Percentiles rank a stretch among this genome's conserved stretches.
phyloP scores from a whole-genome alignment of 2,329 filamentous ascomycete species.

The Zasmidium cellare region DNA sequence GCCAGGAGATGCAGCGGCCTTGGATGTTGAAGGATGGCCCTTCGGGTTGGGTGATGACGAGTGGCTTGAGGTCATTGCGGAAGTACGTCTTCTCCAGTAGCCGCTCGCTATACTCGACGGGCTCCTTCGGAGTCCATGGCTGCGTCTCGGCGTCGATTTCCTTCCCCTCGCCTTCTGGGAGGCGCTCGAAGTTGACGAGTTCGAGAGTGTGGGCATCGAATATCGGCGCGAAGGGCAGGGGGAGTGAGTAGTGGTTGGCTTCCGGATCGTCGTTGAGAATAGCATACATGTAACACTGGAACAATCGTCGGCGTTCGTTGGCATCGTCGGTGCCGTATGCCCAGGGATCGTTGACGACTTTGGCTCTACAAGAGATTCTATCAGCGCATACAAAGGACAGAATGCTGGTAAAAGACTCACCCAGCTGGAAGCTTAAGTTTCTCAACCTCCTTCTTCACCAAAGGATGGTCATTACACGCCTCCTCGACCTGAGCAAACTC shows the following conservation, averaged over 20 bases:
- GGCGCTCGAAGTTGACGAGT: conserved; percentile 32
- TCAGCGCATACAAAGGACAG: too few relatives aligned
- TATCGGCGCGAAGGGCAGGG: conserved; percentile 32
- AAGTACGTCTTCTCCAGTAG: too few relatives aligned
- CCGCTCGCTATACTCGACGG: conserved; percentile 42
- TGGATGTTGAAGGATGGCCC: conserved; percentile 64
- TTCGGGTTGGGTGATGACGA: conserved; percentile 71
- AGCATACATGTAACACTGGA: conserved; percentile 32
- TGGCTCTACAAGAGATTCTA: too few relatives aligned
- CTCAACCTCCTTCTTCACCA: too few relatives aligned
- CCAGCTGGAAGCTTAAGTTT: too few relatives aligned
- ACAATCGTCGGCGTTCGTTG: conserved; percentile 31
- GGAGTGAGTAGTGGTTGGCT: conserved; percentile 35
- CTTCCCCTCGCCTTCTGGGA: conserved; percentile 32
- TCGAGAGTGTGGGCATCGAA: conserved; percentile 29
- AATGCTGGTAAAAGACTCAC: too few relatives aligned
- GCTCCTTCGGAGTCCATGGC: conserved; percentile 39
- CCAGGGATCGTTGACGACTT: conserved; percentile 35
- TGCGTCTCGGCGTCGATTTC: conserved; percentile 48
- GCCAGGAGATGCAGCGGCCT: conserved; percentile 48
- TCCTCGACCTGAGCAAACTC: too few relatives aligned
- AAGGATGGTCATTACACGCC: too few relatives aligned
- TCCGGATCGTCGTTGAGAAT: conserved; percentile 45
- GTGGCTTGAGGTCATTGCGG: conserved; percentile 67
- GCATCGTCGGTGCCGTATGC: conserved; percentile 34